These are phyloP conservation scores for Phytopythium sindhum DNA, from an alignment of 352 stramenopile species.

Conservation along the genomic window DNA sequence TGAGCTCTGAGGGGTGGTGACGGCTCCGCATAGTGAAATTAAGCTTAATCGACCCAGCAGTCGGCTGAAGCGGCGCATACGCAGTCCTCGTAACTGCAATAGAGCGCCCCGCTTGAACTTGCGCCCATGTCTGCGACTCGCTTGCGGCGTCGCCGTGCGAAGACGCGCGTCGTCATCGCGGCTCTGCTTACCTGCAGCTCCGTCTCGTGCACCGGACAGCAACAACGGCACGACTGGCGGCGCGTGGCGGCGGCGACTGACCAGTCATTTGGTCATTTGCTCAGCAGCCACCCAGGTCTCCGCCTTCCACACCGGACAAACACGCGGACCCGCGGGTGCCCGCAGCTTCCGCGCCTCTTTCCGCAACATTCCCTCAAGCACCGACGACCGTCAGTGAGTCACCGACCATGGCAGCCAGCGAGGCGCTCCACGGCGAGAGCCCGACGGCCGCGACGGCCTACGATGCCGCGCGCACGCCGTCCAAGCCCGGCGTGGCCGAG, in stretches of 20 bases:
- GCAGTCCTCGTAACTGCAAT: too few relatives aligned
- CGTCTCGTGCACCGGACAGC: not conserved
- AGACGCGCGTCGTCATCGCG: not conserved
- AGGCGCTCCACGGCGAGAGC: not conserved
- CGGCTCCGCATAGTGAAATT: not conserved
- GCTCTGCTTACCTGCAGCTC: not conserved
- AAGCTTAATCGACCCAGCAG: not conserved
- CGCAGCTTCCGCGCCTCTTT: not conserved
- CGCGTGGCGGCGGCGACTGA: too few relatives aligned
- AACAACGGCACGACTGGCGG: not conserved
- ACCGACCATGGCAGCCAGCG: not conserved
- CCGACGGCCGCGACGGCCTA: constrained; percentile 5
- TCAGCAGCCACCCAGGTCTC: not conserved
- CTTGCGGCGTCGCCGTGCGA: too few relatives aligned
- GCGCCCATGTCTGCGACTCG: too few relatives aligned
- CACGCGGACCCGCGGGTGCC: not conserved
- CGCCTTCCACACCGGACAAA: not conserved
- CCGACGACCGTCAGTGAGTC: too few relatives aligned
- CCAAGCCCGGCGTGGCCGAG: constrained; percentile 3
- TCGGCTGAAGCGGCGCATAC: not conserved
- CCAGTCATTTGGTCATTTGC: not conserved
- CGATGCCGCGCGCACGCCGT: constrained; percentile 1
- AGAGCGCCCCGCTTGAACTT: too few relatives aligned
- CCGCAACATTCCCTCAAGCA: too few relatives aligned
- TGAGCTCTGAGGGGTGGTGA: not conserved